Conservation (phyloP, 169 alveolate species). For the Eimeria falciformis region DNA sequence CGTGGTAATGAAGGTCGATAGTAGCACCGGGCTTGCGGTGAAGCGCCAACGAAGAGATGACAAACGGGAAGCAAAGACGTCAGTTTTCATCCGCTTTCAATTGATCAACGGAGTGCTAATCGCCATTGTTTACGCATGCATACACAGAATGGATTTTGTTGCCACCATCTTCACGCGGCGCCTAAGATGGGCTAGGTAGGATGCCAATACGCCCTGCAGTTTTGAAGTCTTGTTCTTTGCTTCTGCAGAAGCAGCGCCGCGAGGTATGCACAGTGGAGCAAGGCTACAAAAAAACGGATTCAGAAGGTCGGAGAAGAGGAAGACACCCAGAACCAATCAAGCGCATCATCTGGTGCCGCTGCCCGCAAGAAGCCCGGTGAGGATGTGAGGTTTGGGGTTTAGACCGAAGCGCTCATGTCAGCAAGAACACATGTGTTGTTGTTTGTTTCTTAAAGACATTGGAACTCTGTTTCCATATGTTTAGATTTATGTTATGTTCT, state of each 20-base stretch:
- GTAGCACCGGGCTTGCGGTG: constrained; percentile 38
- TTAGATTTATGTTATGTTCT: too few species aligned
- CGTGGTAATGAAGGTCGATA: constrained; percentile 40
- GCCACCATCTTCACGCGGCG: not conserved
- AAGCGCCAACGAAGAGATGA: constrained; percentile 43
- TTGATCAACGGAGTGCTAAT: too few species aligned
- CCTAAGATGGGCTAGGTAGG: not conserved
- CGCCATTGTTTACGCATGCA: not conserved
- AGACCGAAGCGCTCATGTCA: not conserved
- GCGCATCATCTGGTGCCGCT: not conserved
- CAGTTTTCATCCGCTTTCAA: not conserved
- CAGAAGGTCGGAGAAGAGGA: constrained; percentile 55
- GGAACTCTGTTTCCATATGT: too few species aligned
- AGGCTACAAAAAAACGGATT: constrained; percentile 11
- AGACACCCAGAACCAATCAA: not conserved
- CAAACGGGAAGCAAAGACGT: constrained; percentile 53
- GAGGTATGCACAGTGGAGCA: constrained; percentile 62
- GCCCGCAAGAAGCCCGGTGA: not conserved
- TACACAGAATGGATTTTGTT: not conserved
- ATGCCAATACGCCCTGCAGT: not conserved
- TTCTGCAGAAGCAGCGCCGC: constrained; percentile 57
- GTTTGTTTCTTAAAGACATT: too few species aligned
- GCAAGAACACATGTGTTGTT: too few species aligned
- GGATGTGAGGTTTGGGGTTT: not conserved
- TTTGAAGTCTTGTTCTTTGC: not conserved